These are phyloP conservation scores for Stephanodiscus minutulus DNA, from an alignment of 108 stramenopile species.

Conservation along the genomic window DNA sequence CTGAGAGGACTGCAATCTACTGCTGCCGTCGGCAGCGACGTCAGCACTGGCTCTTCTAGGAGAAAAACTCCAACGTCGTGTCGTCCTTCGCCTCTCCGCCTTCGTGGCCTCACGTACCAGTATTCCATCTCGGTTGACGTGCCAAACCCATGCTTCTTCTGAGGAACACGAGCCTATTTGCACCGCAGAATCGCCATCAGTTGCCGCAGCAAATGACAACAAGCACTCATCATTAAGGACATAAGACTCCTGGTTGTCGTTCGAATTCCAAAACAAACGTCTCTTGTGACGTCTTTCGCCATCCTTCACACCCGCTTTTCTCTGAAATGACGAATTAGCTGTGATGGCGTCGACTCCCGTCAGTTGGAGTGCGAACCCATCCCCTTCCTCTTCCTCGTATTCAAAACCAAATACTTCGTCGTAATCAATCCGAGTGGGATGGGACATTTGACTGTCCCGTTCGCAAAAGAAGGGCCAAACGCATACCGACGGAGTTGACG, in stretches of 20 bases:
- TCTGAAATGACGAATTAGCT: slow-evolving; percentile 12
- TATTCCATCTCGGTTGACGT: slow-evolving; percentile 59
- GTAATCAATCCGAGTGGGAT: not conserved
- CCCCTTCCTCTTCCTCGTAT: slow-evolving; percentile 11
- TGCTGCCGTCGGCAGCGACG: not conserved
- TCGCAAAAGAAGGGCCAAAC: slow-evolving; percentile 52
- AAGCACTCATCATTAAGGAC: slow-evolving; percentile 26
- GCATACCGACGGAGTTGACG: slow-evolving; percentile 22
- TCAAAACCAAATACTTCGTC: slow-evolving; percentile 29
- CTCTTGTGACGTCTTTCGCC: not conserved
- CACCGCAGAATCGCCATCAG: slow-evolving; percentile 19
- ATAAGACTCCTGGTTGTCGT: not conserved
- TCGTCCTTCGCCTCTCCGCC: slow-evolving; percentile 22
- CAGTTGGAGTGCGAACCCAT: slow-evolving; percentile 41
- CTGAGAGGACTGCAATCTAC: not conserved
- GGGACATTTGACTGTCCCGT: slow-evolving; percentile 16
- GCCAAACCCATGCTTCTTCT: slow-evolving; percentile 72
- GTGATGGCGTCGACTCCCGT: slow-evolving; percentile 27
- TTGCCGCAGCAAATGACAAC: slow-evolving; percentile 23
- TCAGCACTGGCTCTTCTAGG: not conserved
- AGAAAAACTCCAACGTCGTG: slow-evolving; percentile 13
- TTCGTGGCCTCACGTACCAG: slow-evolving; percentile 45
- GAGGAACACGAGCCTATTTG: slow-evolving; percentile 57
- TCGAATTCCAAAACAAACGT: slow-evolving; percentile 19
- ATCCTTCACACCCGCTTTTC: not conserved